Conservation (phyloP, 1,284 basidiomycete genomes). For the Boletus austroedulis region DNA sequence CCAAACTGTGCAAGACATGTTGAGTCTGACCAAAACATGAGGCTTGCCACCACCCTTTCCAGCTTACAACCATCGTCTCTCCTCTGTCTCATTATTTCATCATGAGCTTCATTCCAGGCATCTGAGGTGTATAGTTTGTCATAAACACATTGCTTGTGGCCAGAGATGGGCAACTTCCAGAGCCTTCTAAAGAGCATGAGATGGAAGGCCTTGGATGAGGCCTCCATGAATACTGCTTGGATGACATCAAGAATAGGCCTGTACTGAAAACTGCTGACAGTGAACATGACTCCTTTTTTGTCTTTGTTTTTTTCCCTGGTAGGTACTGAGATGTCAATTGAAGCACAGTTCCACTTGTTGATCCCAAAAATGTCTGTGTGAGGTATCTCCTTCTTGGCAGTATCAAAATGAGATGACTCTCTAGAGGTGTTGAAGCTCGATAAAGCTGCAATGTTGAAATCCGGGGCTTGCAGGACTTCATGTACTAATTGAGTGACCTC, state of each 20-base stretch:
- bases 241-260: not conserved
- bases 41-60: not conserved
- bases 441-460: not conserved
- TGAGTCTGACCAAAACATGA: conserved; percentile 38
- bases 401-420: not conserved
- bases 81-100: too few relatives aligned
- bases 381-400: not conserved
- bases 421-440: not conserved
- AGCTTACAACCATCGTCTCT: too few relatives aligned
- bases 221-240: not conserved
- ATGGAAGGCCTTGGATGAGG: too few relatives aligned
- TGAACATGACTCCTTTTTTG: not conserved
- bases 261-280: not conserved
- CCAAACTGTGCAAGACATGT: conserved; percentile 40
- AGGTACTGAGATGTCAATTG: not conserved
- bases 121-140: too few relatives aligned
- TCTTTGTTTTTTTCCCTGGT: not conserved
- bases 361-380: too few relatives aligned
- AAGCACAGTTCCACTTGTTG: too few relatives aligned
- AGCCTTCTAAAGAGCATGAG: too few relatives aligned
- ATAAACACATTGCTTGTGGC: too few relatives aligned
- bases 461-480: not conserved
- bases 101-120: not conserved
- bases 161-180: too few relatives aligned
- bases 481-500: conserved; percentile 3